Conservation (phyloP, 1,284 basidiomycete species). For the Melampsora larici-populina region DNA sequence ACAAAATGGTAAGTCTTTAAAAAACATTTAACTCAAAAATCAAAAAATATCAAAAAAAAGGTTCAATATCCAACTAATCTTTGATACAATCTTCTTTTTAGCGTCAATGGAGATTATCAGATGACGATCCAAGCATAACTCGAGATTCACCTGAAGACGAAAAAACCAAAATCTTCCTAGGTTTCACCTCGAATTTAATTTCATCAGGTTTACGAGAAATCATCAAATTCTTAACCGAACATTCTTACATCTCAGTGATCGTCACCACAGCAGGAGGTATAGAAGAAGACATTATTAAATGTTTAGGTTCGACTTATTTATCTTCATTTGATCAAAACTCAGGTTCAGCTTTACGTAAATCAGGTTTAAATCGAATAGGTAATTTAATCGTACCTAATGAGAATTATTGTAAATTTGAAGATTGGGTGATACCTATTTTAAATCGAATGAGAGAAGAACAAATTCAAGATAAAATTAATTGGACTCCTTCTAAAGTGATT, state of each 20-base stretch:
- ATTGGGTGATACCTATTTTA: constrained; percentile 54
- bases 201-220: constrained; percentile 54
- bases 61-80: not conserved
- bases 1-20: constrained; percentile 50
- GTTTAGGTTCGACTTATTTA: constrained; percentile 52
- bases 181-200: constrained; percentile 54
- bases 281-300: constrained; percentile 54
- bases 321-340: constrained; percentile 50
- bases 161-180: constrained; percentile 49
- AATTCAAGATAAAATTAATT: constrained; percentile 49
- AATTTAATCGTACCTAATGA: constrained; percentile 55
- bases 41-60: not conserved
- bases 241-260: constrained; percentile 52
- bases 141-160: constrained; percentile 6
- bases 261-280: constrained; percentile 54
- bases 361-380: constrained; percentile 54
- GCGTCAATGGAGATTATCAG: constrained; percentile 39
- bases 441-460: constrained; percentile 53
- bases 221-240: constrained; percentile 53
- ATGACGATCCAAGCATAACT: constrained; percentile 30
- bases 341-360: constrained; percentile 50
- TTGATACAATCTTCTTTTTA: not conserved
- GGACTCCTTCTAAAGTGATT: constrained; percentile 53
- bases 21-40: too few relatives aligned
- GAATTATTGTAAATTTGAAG: constrained; percentile 55